Base-by-base conservation (phyloP, 805 yeast species). In the Wickerhamomyces ciferrii region DNA sequence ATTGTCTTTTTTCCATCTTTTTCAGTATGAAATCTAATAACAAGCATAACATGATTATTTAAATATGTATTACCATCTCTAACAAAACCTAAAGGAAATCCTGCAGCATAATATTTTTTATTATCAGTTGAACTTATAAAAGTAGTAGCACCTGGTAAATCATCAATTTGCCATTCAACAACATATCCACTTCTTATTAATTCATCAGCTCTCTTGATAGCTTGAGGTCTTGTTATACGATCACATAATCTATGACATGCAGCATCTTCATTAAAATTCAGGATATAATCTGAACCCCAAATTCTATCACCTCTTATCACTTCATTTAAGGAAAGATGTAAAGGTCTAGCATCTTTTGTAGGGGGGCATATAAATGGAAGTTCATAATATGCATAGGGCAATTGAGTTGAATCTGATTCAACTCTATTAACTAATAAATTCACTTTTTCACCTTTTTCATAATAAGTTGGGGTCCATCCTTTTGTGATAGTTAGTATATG, bases 121-220 rank as follows among this genome's bases (percentile, higher is more conserved):
- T 76, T 71, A 42, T 75, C 75, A 13, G 74, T 78, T 8, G 77
- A 75, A 24, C 79, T 74, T 31, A 83, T 77, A 53, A 83, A 85
- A 0, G 96, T 84, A 0, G 96, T 88, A 1, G 96, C 92, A 8
- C 94, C 95, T 0, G 96, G 96, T 31, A 89, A 67, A 20, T 83
- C 87, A 66, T 90, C 96, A 15, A 89, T 70, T 23, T 78, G 65
- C 96, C 96, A 89, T 58, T 89, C 91, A 14, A 78, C 90, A 44
- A 83, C 83, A 56, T 89, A 89, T 2, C 86, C 86, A 44, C 81
- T 68, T 53, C 77, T 71, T 34, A 89, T 80, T 49, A 89, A 67
- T 24, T 76, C 72, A 48, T 71, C 79, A 0, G 92, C 88, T 43
- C 76, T 69, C 44, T 63, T 67, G 31, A 84, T 58, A 7, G 78